These are phyloP conservation scores for Leccinum fibrillosum DNA, from an alignment of 768 basidiomycete species.

Conservation along the genomic window DNA sequence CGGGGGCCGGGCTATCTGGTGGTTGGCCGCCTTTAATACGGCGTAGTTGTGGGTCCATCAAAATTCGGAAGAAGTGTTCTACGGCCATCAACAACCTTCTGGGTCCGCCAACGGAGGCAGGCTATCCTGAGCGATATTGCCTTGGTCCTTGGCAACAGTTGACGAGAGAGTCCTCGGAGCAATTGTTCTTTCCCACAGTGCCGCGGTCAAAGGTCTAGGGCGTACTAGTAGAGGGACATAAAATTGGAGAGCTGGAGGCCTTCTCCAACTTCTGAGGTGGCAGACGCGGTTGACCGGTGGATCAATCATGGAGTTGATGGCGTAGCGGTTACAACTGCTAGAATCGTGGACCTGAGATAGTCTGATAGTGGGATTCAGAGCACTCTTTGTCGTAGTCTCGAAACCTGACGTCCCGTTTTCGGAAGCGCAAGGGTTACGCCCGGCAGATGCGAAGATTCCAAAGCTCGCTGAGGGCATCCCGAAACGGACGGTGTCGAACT, in stretches of 20 bases:
- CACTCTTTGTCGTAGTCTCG: neutral
- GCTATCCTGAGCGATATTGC: neutral
- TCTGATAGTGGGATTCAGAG: too few species aligned
- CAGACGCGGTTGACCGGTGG: neutral
- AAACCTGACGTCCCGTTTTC: neutral
- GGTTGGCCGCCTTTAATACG: neutral
- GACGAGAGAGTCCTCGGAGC: neutral
- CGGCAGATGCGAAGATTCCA: neutral
- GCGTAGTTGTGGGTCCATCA: neutral
- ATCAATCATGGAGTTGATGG: slow-evolving; percentile 7
- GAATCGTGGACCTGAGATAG: neutral
- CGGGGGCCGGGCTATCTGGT: neutral
- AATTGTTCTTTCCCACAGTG: neutral
- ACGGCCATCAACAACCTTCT: neutral
- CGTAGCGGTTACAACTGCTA: neutral
- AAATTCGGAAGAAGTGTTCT: neutral
- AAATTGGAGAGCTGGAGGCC: neutral
- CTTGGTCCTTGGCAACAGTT: neutral
- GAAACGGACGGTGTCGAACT: neutral
- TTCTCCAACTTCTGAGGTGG: neutral
- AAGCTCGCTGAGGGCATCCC: neutral
- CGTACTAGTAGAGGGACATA: neutral
- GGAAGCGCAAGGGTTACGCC: neutral
- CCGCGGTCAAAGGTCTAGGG: neutral
- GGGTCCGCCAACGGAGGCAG: neutral